Conservation (phyloP, 1,139 yeast genomes). For the Geotrichum klebahnii region DNA sequence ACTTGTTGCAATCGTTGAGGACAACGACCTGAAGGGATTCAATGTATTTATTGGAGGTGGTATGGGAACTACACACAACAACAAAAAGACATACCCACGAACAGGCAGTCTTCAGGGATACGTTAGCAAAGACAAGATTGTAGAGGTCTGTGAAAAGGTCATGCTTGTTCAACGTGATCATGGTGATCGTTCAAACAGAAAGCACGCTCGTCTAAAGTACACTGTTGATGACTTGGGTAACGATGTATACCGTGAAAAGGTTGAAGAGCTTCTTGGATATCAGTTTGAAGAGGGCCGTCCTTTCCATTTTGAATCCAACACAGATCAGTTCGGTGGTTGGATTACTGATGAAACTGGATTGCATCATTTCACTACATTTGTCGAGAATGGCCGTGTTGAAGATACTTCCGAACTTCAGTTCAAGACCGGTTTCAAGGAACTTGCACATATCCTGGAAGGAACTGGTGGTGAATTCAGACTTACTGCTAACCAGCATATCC, state of each 20-base stretch:
- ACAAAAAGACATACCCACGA: conserved; percentile 94
- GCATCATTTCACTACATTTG: conserved; percentile 89
- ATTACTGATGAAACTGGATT: conserved; percentile 78
- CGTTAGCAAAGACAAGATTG: conserved; percentile 62
- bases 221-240: conserved; percentile 90
- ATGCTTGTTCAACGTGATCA: conserved; percentile 92
- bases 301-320: conserved; percentile 77
- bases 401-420: conserved; percentile 88
- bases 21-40: conserved; percentile 60
- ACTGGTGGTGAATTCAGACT: conserved; percentile 76
- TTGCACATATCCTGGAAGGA: conserved; percentile 66
- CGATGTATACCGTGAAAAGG: conserved; percentile 71
- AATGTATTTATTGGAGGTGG: conserved; percentile 96
- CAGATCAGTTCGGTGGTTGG: conserved; percentile 88
- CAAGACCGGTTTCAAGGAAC: conserved; percentile 75
- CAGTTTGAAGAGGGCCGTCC: conserved; percentile 66
- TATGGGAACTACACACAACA: conserved; percentile 97
- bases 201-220: conserved; percentile 96
- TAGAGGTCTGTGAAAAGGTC: conserved; percentile 80
- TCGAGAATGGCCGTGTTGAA: conserved; percentile 95
- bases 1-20: conserved; percentile 78
- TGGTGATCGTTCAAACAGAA: conserved; percentile 95
- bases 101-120: conserved; percentile 85
- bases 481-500: conserved; percentile 93
- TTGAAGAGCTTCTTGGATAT: conserved; percentile 78